Evolutionary conservation across 768 basidiomycete species (phyloP), one percentile per base, ranked within the genome.

Genomic region (Tulasnella sp.): DNA sequence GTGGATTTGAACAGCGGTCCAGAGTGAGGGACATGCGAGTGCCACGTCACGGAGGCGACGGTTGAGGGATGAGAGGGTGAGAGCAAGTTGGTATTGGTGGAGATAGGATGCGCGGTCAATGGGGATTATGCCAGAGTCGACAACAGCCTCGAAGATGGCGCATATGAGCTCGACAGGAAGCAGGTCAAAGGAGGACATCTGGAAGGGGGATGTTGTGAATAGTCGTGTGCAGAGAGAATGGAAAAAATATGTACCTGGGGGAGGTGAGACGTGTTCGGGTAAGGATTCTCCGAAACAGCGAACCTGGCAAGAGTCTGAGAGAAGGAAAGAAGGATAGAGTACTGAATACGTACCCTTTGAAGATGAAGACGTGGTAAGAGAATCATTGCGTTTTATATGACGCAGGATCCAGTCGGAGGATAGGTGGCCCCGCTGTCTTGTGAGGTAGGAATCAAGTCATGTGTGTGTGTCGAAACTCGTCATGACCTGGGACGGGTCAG

Each of bases 101-200:
- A 25, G 19, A 15, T 52, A 23, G 4, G 34, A n/a, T 14, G 6
- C 23, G 14, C 34, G 17, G 8, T 32, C 17, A 27, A 17, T 12
- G 19, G 19, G 50, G 6, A 23, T 7, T 2, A 36, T 14, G 15
- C 32, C 39, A 23, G 29, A 15, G 5, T 15, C 25, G 31, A 52
- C 50, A 19, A 36, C 50, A 31, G 15, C 25, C 17, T 52, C 31
- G 50, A 52, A 36, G 31, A 52, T 36, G 35, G 29, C 31, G 32
- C 32, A 32, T n/a, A 52, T 36, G 31, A 52, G 50, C 34, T 52
- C 50, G 29, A 36, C 29, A 36, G 50, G 50, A 34, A 52, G 23
- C 8, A 17, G 23, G 50, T 52, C 50, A 31, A 52, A 35, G 15
- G 19, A 11, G 48, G 15, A 11, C 11, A 21, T 43, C 42, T 43